phyloP scores from a whole-genome alignment of 2,329 filamentous ascomycete genomes.

The Sporothrix protearum region DNA sequence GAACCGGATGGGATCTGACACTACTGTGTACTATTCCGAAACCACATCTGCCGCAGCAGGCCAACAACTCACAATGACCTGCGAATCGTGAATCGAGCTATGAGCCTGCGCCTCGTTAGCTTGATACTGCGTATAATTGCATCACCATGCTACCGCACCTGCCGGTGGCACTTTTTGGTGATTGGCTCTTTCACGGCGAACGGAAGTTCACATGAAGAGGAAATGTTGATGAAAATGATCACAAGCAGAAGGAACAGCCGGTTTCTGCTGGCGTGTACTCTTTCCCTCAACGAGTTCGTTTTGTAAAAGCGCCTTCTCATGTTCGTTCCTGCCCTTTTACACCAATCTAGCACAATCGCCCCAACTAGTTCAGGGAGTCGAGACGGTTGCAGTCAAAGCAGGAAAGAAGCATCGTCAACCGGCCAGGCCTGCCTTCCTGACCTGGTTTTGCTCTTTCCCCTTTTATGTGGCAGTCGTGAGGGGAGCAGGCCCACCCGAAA shows the following conservation, averaged over 20 bases:
- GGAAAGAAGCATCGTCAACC: background rate
- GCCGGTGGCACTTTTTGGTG: background rate
- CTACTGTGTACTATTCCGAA: background rate
- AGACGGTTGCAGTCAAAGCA: background rate
- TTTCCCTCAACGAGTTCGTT: background rate
- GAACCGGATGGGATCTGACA: background rate
- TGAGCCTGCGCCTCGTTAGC: background rate
- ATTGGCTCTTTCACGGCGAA: background rate
- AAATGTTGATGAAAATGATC: background rate
- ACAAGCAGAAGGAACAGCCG: background rate
- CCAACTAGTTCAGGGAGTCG: background rate
- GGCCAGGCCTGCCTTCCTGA: background rate
- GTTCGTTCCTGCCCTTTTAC: background rate
- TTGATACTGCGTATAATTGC: background rate
- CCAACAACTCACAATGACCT: background rate
- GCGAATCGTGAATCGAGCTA: background rate
- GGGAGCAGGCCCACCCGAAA: constrained; percentile 2
- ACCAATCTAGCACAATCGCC: background rate
- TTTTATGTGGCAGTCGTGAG: constrained; percentile 6
- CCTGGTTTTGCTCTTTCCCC: constrained; percentile 1
- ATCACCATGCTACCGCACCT: background rate
- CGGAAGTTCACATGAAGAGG: background rate
- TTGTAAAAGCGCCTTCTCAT: background rate
- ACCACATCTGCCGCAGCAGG: background rate
- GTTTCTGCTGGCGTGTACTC: background rate